Base-by-base conservation (phyloP, 169 alveolate genomes). In the Neospora caninum region DNA sequence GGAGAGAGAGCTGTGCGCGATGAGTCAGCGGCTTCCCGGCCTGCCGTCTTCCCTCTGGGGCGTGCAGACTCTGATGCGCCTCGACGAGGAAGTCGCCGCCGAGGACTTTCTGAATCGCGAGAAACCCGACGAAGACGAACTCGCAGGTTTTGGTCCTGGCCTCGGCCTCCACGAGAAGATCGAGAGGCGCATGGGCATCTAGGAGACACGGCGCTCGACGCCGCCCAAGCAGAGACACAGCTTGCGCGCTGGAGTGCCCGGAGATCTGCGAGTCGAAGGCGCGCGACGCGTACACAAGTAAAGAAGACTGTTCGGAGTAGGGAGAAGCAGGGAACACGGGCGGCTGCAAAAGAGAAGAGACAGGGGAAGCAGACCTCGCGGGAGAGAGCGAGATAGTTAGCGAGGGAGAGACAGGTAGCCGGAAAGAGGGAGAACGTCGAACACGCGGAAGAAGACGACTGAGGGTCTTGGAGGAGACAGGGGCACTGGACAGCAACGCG, bases 21-120 rank as follows among this genome's bases (percentile, higher is more conserved):
- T 41, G 64, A n/a, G 92, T 9, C 91, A 83, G 93, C 93, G 95
- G 18, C 91, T 93, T 36, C 95, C 95, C 13, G 95, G 95, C 41
- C 78, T 93, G 16, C 88, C 95, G 34, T 88, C 94, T 53, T 93
- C 95, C 13, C 80, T 88, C 39, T 87, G 91, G 87, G 93, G 95
- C 36, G 43, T 93, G 39, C 92, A 93, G 69, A 53, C 80, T 9
- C 54, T 88, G 7, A 93, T 93, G 95, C 89, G 91, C 36, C 45
- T 88, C n/a, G 92, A 93, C 91, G 93, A 87, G 29, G 80, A 69
- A n/a, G 49, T 93, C 27, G 4, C 31, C 9, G 64, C 64, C 0
- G 91, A 91, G 13, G 94, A 91, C 34, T 91, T 45, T 31, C 25
- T 91, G 45, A 87, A 87, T 41, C 42, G 94, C 13, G 94, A 91